Conservation (phyloP, 257 asterid genomes). For the Pogostemon cablin region DNA sequence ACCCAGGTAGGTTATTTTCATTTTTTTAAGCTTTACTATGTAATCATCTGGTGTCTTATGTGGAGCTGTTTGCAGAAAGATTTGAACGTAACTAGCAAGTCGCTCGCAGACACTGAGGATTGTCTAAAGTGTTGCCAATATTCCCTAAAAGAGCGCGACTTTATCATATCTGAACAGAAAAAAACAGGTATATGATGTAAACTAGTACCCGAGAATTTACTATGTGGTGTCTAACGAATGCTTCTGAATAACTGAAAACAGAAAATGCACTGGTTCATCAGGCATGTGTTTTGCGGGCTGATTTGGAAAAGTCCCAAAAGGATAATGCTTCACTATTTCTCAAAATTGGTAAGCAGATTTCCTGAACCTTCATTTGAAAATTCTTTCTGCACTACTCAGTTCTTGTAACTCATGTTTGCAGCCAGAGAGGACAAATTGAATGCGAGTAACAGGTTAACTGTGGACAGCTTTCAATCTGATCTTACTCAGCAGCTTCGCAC, state of each 20-base stretch:
- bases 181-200: slow-evolving; percentile 63
- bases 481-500: slow-evolving; percentile 60
- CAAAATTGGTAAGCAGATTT: slow-evolving; percentile 58
- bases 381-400: slow-evolving; percentile 21
- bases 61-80: slow-evolving; percentile 54
- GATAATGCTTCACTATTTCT: slow-evolving; percentile 64
- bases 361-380: not conserved
- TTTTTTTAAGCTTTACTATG: not conserved
- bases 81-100: slow-evolving; percentile 56
- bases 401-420: slow-evolving; percentile 39
- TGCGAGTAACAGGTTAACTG: slow-evolving; percentile 65
- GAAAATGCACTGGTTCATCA: slow-evolving; percentile 85
- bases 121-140: slow-evolving; percentile 55
- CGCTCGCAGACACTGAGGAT: slow-evolving; percentile 64
- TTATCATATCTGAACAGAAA: slow-evolving; percentile 75
- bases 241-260: slow-evolving; percentile 32
- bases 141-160: slow-evolving; percentile 74
- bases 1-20: slow-evolving; percentile 54
- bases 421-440: slow-evolving; percentile 77
- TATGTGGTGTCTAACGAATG: slow-evolving; percentile 22
- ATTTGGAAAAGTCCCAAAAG: slow-evolving; percentile 71
- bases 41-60: slow-evolving; percentile 33
- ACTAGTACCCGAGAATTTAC: slow-evolving; percentile 13
- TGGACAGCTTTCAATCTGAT: slow-evolving; percentile 64
- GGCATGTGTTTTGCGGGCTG: slow-evolving; percentile 77